Conservation (phyloP, 257 asterid genomes). For the Gentiana straminea region DNA sequence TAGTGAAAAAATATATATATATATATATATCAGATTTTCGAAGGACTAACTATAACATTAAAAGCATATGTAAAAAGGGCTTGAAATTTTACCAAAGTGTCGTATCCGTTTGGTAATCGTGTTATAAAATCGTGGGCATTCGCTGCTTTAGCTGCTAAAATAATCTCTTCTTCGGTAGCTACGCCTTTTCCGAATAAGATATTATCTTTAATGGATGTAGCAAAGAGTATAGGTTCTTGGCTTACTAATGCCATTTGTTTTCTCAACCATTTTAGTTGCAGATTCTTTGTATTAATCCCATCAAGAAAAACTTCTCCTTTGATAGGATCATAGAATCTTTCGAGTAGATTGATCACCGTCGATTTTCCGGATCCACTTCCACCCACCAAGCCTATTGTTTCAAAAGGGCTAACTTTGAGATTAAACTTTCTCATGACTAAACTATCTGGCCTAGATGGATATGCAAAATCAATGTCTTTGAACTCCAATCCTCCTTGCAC, state of each 20-base stretch:
- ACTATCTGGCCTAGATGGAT: constrained; percentile 20
- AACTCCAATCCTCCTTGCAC: constrained; percentile 16
- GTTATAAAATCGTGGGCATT: constrained; percentile 40
- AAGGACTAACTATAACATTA: not conserved
- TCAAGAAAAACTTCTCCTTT: constrained; percentile 40
- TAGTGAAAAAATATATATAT: constrained; percentile 4
- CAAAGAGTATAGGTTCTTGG: constrained; percentile 46
- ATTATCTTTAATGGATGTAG: constrained; percentile 37
- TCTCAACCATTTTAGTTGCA: constrained; percentile 40
- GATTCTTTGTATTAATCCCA: constrained; percentile 30
- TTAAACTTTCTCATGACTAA: constrained; percentile 9
- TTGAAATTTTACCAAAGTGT: constrained; percentile 26
- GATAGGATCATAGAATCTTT: constrained; percentile 42
- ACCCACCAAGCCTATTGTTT: constrained; percentile 18
- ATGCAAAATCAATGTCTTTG: constrained; percentile 14
- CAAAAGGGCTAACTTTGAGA: constrained; percentile 10
- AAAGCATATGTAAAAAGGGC: not conserved
- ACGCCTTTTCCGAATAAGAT: constrained; percentile 36
- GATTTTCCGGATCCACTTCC: constrained; percentile 32
- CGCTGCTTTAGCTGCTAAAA: constrained; percentile 33
- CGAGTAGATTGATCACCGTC: constrained; percentile 37
- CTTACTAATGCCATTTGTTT: constrained; percentile 45
- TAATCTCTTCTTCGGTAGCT: constrained; percentile 27
- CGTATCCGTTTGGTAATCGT: constrained; percentile 37
- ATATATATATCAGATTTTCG: not conserved